These are phyloP conservation scores for Phaeosphaeria sp. DNA, from an alignment of 2,329 filamentous ascomycete genomes.

Conservation along the genomic window DNA sequence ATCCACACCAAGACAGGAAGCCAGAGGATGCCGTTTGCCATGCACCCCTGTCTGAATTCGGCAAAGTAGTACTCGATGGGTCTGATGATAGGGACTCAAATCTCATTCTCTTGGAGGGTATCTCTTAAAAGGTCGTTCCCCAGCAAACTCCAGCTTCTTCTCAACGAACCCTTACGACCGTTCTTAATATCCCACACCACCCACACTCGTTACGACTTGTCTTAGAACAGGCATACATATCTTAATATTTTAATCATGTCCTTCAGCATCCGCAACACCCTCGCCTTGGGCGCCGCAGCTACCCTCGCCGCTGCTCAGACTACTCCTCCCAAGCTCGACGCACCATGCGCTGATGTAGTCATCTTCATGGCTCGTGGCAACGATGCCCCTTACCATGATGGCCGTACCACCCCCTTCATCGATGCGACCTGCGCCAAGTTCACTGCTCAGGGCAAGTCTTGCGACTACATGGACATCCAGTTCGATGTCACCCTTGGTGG, in stretches of 20 bases:
- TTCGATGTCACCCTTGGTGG: slow-evolving; percentile 20
- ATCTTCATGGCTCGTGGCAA: slow-evolving; percentile 34
- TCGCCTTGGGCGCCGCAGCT: slow-evolving; percentile 2
- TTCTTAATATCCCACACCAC: neutral
- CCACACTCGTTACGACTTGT: neutral
- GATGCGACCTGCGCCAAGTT: slow-evolving; percentile 29
- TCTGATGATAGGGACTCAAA: neutral
- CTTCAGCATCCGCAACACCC: slow-evolving; percentile 3
- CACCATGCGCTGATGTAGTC: slow-evolving; percentile 26
- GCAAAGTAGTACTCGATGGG: neutral
- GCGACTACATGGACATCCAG: slow-evolving; percentile 30
- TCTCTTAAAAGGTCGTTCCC: neutral
- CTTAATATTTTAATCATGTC: slow-evolving; percentile 1
- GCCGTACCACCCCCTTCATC: slow-evolving; percentile 25
- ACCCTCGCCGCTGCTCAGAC: slow-evolving; percentile 15
- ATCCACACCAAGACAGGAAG: neutral
- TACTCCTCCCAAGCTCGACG: slow-evolving; percentile 35
- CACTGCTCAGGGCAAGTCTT: slow-evolving; percentile 25
- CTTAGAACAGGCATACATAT: neutral
- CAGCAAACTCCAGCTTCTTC: neutral
- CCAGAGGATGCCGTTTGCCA: neutral
- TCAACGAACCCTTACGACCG: neutral
- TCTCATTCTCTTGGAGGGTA: neutral
- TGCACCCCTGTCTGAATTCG: neutral
- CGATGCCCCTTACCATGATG: slow-evolving; percentile 27